Evolutionary conservation across 495 filamentous ascomycete species (phyloP).

Genomic region (Schizothecium vesticola): DNA sequence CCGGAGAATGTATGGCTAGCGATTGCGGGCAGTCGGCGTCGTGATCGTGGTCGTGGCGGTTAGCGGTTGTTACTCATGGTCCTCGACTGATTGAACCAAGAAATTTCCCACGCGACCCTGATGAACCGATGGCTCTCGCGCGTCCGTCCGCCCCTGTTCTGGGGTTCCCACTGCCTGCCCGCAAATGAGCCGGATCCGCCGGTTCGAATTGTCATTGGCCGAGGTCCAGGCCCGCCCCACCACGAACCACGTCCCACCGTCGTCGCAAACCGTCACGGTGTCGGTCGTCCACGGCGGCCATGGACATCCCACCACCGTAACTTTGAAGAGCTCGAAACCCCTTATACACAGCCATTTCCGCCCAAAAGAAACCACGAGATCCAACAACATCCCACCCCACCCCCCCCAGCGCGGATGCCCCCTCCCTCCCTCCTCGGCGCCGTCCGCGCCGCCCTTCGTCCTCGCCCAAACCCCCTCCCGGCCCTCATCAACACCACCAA

Average conservation of each 20-base stretch:
- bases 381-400: not conserved
- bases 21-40: not conserved
- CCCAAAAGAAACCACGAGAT: too few species aligned
- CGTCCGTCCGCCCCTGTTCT: not conserved
- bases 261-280: not conserved
- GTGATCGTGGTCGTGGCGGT: not conserved
- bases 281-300: not conserved
- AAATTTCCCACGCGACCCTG: not conserved
- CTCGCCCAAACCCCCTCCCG: not conserved
- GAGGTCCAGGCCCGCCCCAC: not conserved
- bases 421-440: not conserved
- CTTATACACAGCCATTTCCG: too few species aligned
- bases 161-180: not conserved
- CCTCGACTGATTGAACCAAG: not conserved
- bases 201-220: conserved; percentile 9
- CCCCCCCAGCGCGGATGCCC: not conserved
- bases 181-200: conserved; percentile 6
- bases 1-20: not conserved
- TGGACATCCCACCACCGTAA: not conserved
- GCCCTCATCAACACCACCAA: not conserved
- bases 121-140: not conserved
- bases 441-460: not conserved
- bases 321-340: not conserved
- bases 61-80: too few species aligned
- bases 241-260: not conserved